These are phyloP conservation scores for Fremontodendron californicum DNA, from an alignment of 345 rosid species.

Conservation along the genomic window DNA sequence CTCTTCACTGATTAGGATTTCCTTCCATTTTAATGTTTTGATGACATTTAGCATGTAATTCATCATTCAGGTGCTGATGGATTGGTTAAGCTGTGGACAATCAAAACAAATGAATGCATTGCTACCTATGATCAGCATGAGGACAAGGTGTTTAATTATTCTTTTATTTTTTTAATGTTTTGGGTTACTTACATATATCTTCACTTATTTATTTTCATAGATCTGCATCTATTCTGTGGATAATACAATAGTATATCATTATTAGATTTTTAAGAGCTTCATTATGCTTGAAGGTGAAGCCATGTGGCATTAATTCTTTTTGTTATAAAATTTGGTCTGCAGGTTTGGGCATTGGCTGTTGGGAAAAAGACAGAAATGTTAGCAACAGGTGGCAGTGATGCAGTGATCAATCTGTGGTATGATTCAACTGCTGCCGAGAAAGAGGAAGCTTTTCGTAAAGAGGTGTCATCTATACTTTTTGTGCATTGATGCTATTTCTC, in stretches of 20 bases:
- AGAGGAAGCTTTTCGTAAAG: slow-evolving; percentile 84
- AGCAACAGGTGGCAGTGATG: slow-evolving; percentile 93
- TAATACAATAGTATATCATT: background rate
- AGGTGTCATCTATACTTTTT: slow-evolving; percentile 43
- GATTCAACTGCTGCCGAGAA: slow-evolving; percentile 83
- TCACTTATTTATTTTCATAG: background rate
- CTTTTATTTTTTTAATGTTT: background rate
- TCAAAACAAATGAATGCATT: slow-evolving; percentile 79
- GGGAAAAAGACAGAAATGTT: slow-evolving; percentile 88
- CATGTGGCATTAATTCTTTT: background rate
- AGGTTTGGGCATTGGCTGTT: slow-evolving; percentile 96
- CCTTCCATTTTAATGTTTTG: background rate
- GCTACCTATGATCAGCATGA: slow-evolving; percentile 93
- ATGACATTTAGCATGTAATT: background rate
- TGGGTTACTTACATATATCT: background rate
- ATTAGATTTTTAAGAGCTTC: background rate
- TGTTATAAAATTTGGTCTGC: slow-evolving; percentile 15
- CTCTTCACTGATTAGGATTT: slow-evolving; percentile 3
- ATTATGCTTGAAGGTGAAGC: background rate
- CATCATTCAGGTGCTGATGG: slow-evolving; percentile 79
- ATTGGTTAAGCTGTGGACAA: slow-evolving; percentile 86
- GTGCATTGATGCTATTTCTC: background rate
- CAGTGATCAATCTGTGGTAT: slow-evolving; percentile 76
- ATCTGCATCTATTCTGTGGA: background rate
- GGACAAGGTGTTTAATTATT: slow-evolving; percentile 61